Evolutionary conservation across 805 yeast species (phyloP), one percentile per base, ranked within the genome.

Genomic region (Barnettozyma salicaria): DNA sequence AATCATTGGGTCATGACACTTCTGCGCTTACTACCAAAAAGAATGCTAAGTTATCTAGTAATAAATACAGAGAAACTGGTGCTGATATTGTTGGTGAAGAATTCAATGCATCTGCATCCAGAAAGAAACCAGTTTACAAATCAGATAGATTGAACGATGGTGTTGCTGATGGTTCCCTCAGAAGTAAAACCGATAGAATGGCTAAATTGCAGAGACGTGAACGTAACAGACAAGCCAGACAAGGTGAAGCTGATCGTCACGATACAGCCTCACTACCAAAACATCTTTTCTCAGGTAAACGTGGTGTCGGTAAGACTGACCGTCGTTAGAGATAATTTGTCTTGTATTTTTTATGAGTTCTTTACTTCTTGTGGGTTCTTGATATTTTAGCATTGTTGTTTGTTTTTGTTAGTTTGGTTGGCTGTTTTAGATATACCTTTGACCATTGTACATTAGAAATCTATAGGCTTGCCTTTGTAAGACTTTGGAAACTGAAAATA

Each of bases 201-300:
- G 82, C 77, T 58, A 89, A 88, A 70, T 62, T 85, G 53, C 89
- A 85, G 63, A 86, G 96, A 76, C 80, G 96, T 67, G 94, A 84
- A 58, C 79, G 97, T 69, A 86, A 89, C 67, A 80, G 89, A 70
- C 64, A 71, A 56, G 96, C 97, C 29, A 80, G 95, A 65, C 83
- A 78, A 49, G 96, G 97, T 69, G 99, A 92, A 69, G 83, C 85
- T 57, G 99, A 92, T 67, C 80, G 97, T 65, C 95, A 87, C 61
- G 70, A 77, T 40, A 75, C 88, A 37, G 92, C 84, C 36, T 68
- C 85, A 44, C 64, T 85, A 67, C 96, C 97, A 47, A 90, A 89
- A 71, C 98, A 92, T 67, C 72, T 92, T 74, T 84, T 82, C 70
- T 68, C 87, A 54, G 99, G 99, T 67, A 92, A 92, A 75, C 80